A percentile compares a stretch with the other conserved stretches of the same genome.
phyloP scores from a whole-genome alignment of 116 monocot genomes.

The Posidonia oceanica region DNA sequence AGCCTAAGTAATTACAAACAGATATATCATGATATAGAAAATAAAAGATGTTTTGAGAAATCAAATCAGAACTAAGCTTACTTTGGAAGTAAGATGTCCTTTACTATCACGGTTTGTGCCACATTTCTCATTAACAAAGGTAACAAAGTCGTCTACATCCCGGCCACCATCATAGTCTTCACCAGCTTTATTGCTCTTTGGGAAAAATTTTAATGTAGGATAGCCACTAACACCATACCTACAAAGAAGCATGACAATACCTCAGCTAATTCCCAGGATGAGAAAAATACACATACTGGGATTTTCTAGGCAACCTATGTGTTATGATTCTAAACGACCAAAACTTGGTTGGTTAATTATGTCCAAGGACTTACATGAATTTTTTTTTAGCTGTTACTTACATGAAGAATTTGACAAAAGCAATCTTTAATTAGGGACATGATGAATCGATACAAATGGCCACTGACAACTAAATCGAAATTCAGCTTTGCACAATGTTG shows the following conservation, averaged over 20 bases:
- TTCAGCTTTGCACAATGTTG: too few species aligned
- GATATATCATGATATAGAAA: neutral
- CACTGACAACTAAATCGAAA: too few species aligned
- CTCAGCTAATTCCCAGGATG: neutral
- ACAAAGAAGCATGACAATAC: neutral
- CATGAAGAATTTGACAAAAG: too few species aligned
- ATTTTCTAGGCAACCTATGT: too few species aligned
- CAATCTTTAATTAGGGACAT: too few species aligned
- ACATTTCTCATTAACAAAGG: constrained; percentile 81
- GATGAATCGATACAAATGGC: too few species aligned
- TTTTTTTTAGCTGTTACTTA: too few species aligned
- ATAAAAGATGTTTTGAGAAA: neutral
- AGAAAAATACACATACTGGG: too few species aligned
- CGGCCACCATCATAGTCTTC: constrained; percentile 82
- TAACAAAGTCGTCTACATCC: constrained; percentile 71
- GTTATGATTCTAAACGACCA: too few species aligned
- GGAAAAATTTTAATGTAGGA: constrained; percentile 92
- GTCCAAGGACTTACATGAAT: too few species aligned
- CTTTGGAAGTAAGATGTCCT: constrained; percentile 76
- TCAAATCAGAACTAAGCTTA: constrained; percentile 13
- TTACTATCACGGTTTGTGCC: constrained; percentile 74
- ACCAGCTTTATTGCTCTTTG: constrained; percentile 84
- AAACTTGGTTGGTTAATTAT: too few species aligned
- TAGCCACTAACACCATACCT: constrained; percentile 93
- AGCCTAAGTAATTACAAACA: constrained; percentile 37